A percentile compares a stretch with the other conserved stretches of the same genome.
Evolutionary conservation across 305 asterid genomes (phyloP).

Genomic region (Fraxinus angustifolia): DNA sequence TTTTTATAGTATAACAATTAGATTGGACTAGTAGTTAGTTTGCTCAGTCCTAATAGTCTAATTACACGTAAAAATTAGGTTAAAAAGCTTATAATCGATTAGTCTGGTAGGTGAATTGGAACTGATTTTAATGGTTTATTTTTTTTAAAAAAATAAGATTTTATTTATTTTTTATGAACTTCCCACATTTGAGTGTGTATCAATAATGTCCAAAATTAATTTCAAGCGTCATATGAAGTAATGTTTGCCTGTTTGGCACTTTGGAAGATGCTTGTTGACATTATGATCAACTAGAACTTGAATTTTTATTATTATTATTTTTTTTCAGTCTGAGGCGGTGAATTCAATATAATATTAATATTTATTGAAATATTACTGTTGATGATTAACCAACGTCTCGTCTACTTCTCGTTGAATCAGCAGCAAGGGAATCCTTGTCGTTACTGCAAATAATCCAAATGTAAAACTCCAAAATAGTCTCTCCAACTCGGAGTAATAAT

Average conservation of each 20-base stretch:
- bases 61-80: neutral
- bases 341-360: neutral
- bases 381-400: neutral
- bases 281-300: neutral
- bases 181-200: neutral
- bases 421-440: conserved; percentile 25
- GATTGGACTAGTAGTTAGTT: neutral
- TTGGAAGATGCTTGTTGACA: neutral
- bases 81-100: neutral
- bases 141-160: neutral
- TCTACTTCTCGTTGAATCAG: neutral
- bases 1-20: neutral
- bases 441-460: conserved; percentile 30
- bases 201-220: neutral
- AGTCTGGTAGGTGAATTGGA: neutral
- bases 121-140: neutral
- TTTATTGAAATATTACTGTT: neutral
- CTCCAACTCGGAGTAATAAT: conserved; percentile 24
- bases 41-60: neutral
- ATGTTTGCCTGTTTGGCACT: neutral
- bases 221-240: neutral
- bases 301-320: neutral
- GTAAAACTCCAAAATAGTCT: conserved; percentile 27
- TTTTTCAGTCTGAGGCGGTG: neutral
- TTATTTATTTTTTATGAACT: neutral